Base-by-base conservation (phyloP, 2,329 filamentous ascomycete species). In the Colletotrichum sp. region DNA sequence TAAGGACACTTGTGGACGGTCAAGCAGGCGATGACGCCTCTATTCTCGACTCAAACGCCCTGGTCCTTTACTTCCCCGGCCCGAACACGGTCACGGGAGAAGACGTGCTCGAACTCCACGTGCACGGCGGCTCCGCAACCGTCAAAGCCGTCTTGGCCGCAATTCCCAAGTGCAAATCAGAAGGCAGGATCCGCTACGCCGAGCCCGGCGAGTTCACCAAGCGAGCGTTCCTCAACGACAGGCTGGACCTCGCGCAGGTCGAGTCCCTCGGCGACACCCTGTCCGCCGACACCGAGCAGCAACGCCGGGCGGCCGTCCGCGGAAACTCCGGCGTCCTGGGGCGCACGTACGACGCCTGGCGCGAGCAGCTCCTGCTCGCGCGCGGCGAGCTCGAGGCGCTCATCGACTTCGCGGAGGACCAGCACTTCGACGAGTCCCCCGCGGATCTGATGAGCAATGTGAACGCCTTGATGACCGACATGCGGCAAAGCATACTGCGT, bases 401-500 rank as follows among this genome's bases (percentile, higher is more conserved):
- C 79, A 99, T 99, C 77, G 97, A 99, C 84, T 99, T 99, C 83
- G 94, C 95, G 1, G 97, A 99, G 83, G 97, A 99, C 81, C 96
- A 99, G 85, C 95, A 99, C 86, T 98, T 99, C 81, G 96, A 99
- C 79, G 96, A 98, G 84, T 93, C 95, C 4, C 94, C 95, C 1
- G 86, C 89, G 0, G 90, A 94, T 71, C 88, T 99, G 26, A 89
- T 98, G 60, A 83, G 82, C 1, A 95, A 93, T 65, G 95, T 98
- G 34, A 90, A 92, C 2, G 79, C 78, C 1, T 92, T 96, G 81
- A 91, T 98, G 4, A 82, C 83, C 2, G 83, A 81, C 1, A 90
- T 99, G 72, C 86, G 92, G 71, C 82, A 83, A 34, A 89, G 93
- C 72, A 93, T 99, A 75, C 86, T 87, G 16, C 83, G 92, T 36